These are phyloP conservation scores for Ogataea nitratoaversa DNA, from an alignment of 805 yeast species.

Conservation along the genomic window DNA sequence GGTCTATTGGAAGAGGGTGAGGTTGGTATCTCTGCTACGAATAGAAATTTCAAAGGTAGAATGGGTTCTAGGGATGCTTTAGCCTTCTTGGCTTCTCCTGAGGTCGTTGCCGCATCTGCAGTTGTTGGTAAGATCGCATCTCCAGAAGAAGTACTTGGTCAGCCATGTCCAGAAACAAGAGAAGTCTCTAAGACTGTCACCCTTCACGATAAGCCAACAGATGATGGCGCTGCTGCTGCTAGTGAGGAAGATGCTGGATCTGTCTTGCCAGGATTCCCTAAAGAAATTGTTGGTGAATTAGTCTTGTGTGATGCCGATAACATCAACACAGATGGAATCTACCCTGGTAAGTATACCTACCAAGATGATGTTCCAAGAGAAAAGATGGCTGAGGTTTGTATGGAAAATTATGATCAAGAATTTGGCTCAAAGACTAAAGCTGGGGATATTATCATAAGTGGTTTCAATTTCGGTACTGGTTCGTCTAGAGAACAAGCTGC, in stretches of 20 bases:
- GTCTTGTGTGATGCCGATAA: constrained; percentile 95
- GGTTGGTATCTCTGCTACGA: constrained; percentile 97
- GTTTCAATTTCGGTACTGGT: constrained; percentile 97
- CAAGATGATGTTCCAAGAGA: constrained; percentile 95
- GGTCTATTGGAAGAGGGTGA: constrained; percentile 94
- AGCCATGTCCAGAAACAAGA: constrained; percentile 41
- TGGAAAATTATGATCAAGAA: constrained; percentile 96
- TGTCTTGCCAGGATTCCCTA: constrained; percentile 88
- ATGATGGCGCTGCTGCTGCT: constrained; percentile 22
- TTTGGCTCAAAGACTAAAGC: constrained; percentile 77
- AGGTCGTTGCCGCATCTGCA: constrained; percentile 97
- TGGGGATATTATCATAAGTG: constrained; percentile 84
- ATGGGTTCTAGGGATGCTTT: constrained; percentile 98
- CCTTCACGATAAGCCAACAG: constrained; percentile 29
- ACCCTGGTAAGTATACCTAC: constrained; percentile 98
- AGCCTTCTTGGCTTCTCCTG: constrained; percentile 95
- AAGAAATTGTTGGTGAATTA: constrained; percentile 81
- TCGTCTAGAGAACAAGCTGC: constrained; percentile 99
- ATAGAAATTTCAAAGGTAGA: constrained; percentile 97
- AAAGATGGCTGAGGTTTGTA: constrained; percentile 98
- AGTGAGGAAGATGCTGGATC: constrained; percentile 47
- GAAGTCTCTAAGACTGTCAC: constrained; percentile 44
- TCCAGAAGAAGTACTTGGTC: constrained; percentile 78
- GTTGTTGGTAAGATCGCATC: constrained; percentile 91
- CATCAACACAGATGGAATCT: constrained; percentile 96